Evolutionary conservation across 2,329 filamentous ascomycete species (phyloP), one percentile per base, ranked within the genome.

Genomic region (Aspergillus uvarum): DNA sequence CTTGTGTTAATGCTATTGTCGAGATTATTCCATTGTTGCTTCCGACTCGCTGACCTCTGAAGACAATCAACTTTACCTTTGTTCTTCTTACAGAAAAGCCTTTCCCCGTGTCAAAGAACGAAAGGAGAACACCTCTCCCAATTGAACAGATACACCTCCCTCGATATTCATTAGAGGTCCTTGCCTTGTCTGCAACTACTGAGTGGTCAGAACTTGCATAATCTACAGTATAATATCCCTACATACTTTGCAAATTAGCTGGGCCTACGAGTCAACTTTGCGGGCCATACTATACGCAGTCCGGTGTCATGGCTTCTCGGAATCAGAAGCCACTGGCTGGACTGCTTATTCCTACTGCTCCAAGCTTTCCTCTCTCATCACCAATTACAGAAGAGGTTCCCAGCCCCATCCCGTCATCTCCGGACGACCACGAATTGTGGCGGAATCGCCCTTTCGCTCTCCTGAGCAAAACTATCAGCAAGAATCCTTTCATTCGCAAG

Each of bases 361-460:
- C 75, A 21, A 73, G 65, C 19, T 79, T 80, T 51, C 77, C 77
- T 12, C 64, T 80, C 19, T 78, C 77, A 1, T 80, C 77, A 11
- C 77, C 77, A 0, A 80, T 79, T 59, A 74, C 64, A 21, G 77
- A 79, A 55, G 77, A 80, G 59, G 67, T 77, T 38, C 61, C 70
- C 3, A 78, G 74, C 53, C 77, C 77, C 0, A 73, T 70, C 7
- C 70, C 69, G 19, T 76, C 75, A 2, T 71, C 69, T 1, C 64
- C 70, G 12, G 72, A 75, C 52, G 70, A 71, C 6, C 62, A 65
- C 52, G 67, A 70, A 21, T 48, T 70, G 54, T 67, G 70, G 54
- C 66, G 64, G 14, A 66, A 61, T 16, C 68, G 69, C 26, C 73
- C 72, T 1, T 74, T 75, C 51, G 66, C 71, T n/a, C 74, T 69